Evolutionary conservation across 2,329 filamentous ascomycete genomes (phyloP).

Genomic region (Cryphonectria radicalis): DNA sequence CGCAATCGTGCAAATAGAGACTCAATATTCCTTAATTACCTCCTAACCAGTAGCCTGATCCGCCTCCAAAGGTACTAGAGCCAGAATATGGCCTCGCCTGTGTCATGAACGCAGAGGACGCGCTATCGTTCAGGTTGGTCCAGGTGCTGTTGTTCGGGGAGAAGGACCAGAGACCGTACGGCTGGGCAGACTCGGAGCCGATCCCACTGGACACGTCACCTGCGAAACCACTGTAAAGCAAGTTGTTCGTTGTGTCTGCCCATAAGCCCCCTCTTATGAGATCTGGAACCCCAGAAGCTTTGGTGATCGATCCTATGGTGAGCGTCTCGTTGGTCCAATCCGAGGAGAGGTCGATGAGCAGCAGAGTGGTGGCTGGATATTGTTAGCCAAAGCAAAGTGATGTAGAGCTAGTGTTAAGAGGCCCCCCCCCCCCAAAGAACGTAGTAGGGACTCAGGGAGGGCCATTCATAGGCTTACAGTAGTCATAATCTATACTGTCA

Average conservation of each 20-base stretch:
- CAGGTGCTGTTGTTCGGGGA: neutral
- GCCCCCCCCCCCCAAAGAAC: too few relatives aligned
- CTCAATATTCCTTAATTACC: neutral
- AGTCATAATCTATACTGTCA: neutral
- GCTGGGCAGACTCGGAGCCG: neutral
- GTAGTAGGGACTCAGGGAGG: too few relatives aligned
- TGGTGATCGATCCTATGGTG: neutral
- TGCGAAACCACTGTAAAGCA: neutral
- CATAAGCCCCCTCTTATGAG: neutral
- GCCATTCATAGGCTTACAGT: neutral
- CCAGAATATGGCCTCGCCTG: neutral
- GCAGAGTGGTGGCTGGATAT: neutral
- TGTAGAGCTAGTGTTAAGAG: too few relatives aligned
- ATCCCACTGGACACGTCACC: neutral
- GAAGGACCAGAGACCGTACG: neutral
- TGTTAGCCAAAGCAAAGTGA: neutral
- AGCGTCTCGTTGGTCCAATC: constrained; percentile 9
- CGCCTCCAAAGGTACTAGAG: neutral
- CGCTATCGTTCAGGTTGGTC: neutral
- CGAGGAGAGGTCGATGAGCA: constrained; percentile 11
- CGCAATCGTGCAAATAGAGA: neutral
- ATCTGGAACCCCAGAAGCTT: constrained; percentile 10
- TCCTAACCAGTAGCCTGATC: neutral
- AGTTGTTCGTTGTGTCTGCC: neutral
- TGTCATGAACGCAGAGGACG: neutral